A percentile compares a stretch with the other conserved stretches of the same genome.
These are phyloP conservation scores for Globisporangium emineosum DNA, from an alignment of 352 stramenopile genomes.

Conservation along the genomic window DNA sequence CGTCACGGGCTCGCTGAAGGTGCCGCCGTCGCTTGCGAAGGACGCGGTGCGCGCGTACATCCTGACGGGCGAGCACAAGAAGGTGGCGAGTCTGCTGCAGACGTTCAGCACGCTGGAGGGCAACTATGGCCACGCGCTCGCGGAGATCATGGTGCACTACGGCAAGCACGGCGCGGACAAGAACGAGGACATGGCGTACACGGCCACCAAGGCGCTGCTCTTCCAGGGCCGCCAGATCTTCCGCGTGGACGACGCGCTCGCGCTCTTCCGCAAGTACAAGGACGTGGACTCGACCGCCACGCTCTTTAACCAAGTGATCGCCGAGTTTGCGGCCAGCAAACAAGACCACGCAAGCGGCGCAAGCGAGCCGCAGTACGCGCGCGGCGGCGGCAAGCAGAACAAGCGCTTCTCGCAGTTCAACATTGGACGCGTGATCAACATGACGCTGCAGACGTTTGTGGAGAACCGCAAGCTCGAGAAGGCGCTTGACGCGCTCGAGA, in stretches of 20 bases:
- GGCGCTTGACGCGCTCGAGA: slow-evolving; percentile 34
- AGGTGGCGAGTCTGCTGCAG: slow-evolving; percentile 51
- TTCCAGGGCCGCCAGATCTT: slow-evolving; percentile 47
- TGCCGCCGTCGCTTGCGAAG: slow-evolving; percentile 35
- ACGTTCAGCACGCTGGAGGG: slow-evolving; percentile 39
- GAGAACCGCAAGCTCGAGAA: slow-evolving; percentile 39
- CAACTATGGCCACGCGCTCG: slow-evolving; percentile 45
- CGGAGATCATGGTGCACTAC: slow-evolving; percentile 48
- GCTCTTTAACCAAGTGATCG: slow-evolving; percentile 48
- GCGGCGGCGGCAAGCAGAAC: slow-evolving; percentile 9
- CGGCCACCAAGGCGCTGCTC: slow-evolving; percentile 50
- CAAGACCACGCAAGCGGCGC: slow-evolving; percentile 9
- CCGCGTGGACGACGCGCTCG: slow-evolving; percentile 37
- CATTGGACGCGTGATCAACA: slow-evolving; percentile 46
- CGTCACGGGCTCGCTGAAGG: slow-evolving; percentile 28
- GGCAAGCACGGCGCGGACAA: slow-evolving; percentile 27
- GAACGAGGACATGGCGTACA: slow-evolving; percentile 47
- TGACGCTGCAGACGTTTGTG: slow-evolving; percentile 38
- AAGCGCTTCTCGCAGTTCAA: slow-evolving; percentile 39
- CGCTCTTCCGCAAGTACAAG: slow-evolving; percentile 46
- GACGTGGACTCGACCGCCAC: slow-evolving; percentile 34
- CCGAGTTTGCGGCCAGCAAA: slow-evolving; percentile 31
- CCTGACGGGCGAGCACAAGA: slow-evolving; percentile 41
- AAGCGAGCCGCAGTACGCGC: slow-evolving; percentile 1
- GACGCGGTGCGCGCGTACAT: slow-evolving; percentile 53